Evolutionary conservation across 139 green algal species (phyloP), one percentile per base, ranked within the genome.

Genomic region (Micromonas pusilla): DNA sequence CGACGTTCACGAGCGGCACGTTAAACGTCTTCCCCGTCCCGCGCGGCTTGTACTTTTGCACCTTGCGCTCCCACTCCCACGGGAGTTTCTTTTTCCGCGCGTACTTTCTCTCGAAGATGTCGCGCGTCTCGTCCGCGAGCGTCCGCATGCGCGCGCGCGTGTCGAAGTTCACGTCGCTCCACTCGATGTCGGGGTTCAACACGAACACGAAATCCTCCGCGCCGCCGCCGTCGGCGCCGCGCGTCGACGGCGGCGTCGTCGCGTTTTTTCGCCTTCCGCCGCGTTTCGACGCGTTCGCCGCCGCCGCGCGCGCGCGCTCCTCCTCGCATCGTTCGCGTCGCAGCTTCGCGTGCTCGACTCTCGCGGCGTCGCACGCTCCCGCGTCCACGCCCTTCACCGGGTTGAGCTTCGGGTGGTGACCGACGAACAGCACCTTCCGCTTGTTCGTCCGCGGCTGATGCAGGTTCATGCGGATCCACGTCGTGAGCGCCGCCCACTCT

Each of bases 381-480:
- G 45, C 45, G 9, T 57, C 45, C 45, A 60, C 57, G 52, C 66
- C 73, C 78, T 3, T 36, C 53, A 0, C 63, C 57, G 6, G 38
- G 20, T 57, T 9, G 9, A 57, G 45, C 45, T 16, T 57, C 4
- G 80, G 33, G 26, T 75, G 64, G n/a, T 76, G 31, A 2, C 82
- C 85, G 0, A 87, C 30, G 67, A 89, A 89, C 0, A 85, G 79
- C 6, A 89, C 81, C 38, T 85, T 72, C 20, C 79, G 82, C 76
- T 87, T 89, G 67, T 65, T 52, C 2, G 85, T 89, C 64, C 85
- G 83, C 33, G 83, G 85, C 39, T 87, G 83, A 70, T 86, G 82
- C 26, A 86, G 73, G 70, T 88, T 88, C 82, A 87, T 86, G 3
- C 85, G 74, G 38, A 89, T 79, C 85, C 85, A 89, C 0, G 85